Base-by-base conservation (phyloP, 2,329 filamentous ascomycete genomes). In the Whalleya microplaca region DNA sequence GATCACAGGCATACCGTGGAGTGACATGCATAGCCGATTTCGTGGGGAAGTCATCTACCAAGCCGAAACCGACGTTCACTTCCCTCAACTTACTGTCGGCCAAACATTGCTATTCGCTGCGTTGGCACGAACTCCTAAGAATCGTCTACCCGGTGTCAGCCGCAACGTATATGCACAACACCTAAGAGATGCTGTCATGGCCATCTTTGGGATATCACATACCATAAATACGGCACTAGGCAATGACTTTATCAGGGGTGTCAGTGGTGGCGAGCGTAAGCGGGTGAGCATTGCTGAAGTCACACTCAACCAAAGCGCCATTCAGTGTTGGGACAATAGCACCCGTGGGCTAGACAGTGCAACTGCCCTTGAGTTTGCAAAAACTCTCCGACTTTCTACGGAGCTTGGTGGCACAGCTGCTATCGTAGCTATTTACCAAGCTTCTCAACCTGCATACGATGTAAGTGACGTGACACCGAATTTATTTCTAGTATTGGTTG, bases 191-290 rank as follows among this genome's bases (percentile, higher is more conserved):
- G 23, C 23, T 4, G 23, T 86, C 21, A 80, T 84, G 55, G 84
- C 84, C 46, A 70, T 87, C 0, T 87, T 88, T 64, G 85, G 85
- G 72, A 84, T 88, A 45, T 80, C 71, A 4, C 86, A 89, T 63
- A 88, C 85, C 0, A 64, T 75, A 14, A 78, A 86, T 21, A 91
- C 88, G 4, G 88, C 86, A 64, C 85, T 90, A 4, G 88, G 88
- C 1, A 83, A 90, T 56, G 85, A 85, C 40, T 88, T 80, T 56
- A 77, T 89, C 0, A 80, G 87, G 2, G 86, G 88, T 63, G 84
- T 90, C 0, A 86, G 83, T 16, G 87, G 87, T 23, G 87, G 88
- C 27, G 87, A 90, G 69, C 74, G 86, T 5, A 90, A 90, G 72
- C 81, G 87, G 62, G 86, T 90, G 0, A 88, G 84, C 1, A 88